These are phyloP conservation scores for Ascochyta lentis DNA, from an alignment of 2,329 filamentous ascomycete genomes.

Conservation along the genomic window DNA sequence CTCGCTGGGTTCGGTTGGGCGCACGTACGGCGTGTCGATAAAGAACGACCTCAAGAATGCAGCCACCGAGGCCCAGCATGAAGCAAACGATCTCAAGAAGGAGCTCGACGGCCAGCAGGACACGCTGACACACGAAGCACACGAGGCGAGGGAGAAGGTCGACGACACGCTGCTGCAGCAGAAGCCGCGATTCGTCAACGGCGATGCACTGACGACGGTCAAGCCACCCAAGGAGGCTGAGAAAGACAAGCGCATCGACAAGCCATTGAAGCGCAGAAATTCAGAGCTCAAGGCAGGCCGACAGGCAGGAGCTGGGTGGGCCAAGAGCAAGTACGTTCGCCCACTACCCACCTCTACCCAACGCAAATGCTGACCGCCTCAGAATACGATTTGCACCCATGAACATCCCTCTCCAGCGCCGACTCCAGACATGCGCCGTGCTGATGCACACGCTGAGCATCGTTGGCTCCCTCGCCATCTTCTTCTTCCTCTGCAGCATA, in stretches of 20 bases:
- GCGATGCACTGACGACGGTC: slow-evolving; percentile 55
- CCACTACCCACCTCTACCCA: background rate
- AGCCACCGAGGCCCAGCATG: background rate
- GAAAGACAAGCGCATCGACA: slow-evolving; percentile 41
- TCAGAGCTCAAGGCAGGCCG: slow-evolving; percentile 59
- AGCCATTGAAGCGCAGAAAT: slow-evolving; percentile 39
- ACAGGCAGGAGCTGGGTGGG: slow-evolving; percentile 62
- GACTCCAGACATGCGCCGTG: slow-evolving; percentile 58
- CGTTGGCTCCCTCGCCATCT: slow-evolving; percentile 67
- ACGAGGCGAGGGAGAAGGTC: background rate
- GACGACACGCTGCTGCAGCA: slow-evolving; percentile 9
- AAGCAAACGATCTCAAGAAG: background rate
- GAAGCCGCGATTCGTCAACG: slow-evolving; percentile 33
- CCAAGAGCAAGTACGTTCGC: slow-evolving; percentile 53
- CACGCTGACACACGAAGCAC: background rate
- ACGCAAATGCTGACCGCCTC: slow-evolving; percentile 6
- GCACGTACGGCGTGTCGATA: slow-evolving; percentile 36
- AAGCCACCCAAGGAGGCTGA: slow-evolving; percentile 51
- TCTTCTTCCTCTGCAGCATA: slow-evolving; percentile 90
- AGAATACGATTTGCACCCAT: slow-evolving; percentile 89
- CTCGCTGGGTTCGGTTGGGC: slow-evolving; percentile 39
- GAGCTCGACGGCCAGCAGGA: background rate
- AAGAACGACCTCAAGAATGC: slow-evolving; percentile 9
- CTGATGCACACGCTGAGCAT: slow-evolving; percentile 59
- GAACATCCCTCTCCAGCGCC: slow-evolving; percentile 64